Evolutionary conservation across 2,329 filamentous ascomycete genomes (phyloP).

Genomic region (Verticillium dahliae): DNA sequence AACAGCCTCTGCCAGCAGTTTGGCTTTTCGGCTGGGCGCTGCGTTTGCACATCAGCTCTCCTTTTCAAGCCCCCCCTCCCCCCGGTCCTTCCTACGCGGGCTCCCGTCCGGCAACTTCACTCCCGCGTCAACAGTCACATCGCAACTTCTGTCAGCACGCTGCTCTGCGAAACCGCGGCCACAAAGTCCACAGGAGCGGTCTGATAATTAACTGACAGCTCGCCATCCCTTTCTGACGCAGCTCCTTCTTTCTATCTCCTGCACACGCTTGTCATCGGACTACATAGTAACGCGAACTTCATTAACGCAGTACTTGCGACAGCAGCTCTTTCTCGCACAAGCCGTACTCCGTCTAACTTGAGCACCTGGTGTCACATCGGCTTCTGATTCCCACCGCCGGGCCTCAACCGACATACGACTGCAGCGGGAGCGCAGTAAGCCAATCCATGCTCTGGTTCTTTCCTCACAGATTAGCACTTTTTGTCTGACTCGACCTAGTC

Average conservation of each 20-base stretch:
- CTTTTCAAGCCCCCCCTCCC: no score
- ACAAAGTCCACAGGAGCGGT: background rate
- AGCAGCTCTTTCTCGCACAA: background rate
- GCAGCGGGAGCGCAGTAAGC: background rate
- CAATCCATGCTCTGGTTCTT: background rate
- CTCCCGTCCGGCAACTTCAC: background rate
- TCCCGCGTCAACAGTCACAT: background rate
- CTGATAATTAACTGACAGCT: background rate
- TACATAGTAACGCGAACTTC: background rate
- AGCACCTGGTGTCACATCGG: constrained; percentile 1
- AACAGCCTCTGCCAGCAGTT: background rate
- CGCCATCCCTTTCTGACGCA: background rate
- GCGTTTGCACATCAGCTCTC: background rate
- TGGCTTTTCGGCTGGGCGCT: background rate
- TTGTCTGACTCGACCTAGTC: constrained; percentile 7
- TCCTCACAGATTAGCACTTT: background rate
- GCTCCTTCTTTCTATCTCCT: background rate
- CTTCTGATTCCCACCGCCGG: background rate
- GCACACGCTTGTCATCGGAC: background rate
- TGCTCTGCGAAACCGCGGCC: background rate
- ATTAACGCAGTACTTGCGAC: constrained; percentile 1
- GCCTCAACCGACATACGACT: background rate
- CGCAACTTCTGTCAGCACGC: background rate
- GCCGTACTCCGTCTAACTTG: background rate
- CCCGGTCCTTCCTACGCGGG: background rate